Evolutionary conservation across 495 filamentous ascomycete species (phyloP), one percentile per base, ranked within the genome.

Genomic region (Extremus antarcticus): DNA sequence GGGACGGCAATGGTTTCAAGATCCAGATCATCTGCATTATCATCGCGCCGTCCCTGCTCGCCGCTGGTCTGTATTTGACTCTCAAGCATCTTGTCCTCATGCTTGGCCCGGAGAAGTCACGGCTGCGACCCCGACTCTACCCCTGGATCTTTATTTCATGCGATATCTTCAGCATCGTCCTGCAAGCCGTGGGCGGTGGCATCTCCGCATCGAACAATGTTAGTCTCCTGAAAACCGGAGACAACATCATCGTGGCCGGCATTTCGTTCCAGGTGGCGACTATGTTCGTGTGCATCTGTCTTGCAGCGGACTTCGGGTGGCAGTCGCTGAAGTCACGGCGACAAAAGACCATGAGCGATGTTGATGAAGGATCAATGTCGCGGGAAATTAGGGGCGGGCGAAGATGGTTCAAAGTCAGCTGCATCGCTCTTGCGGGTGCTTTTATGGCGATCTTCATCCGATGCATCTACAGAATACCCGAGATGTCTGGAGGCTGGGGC

Each of bases 61-160:
- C 77, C 15, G 80, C 80, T 0, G 78, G 73, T 16, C 77, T 83
- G 53, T 84, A 84, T 64, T 66, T 82, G 51, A 80, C 76, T n/a
- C 65, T 76, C 29, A 52, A 58, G 25, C 58, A 61, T 51, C 74
- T 68, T 41, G 71, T 79, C 55, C 55, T 67, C 53, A 68, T 69
- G 51, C 68, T 80, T 61, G 72, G 71, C 24, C 62, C 69, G 4
- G 62, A 70, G n/a, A 66, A 76, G 41, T 76, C 76, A 1, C 74
- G 76, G 50, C 71, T 84, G 50, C 66, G 63, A 17, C 73, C 78
- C 9, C 70, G 70, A n/a, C 66, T 73, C 20, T 79, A 79, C 65
- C 72, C 75, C 40, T 66, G 69, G 54, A 70, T 78, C 60, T 80
- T 82, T 65, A 76, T 82, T 48, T 62, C 68, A 21, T 76, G 70